Percentiles rank a stretch among this genome's conserved stretches.
Conservation (phyloP, 169 alveolate species). For the Theileria sp. region DNA sequence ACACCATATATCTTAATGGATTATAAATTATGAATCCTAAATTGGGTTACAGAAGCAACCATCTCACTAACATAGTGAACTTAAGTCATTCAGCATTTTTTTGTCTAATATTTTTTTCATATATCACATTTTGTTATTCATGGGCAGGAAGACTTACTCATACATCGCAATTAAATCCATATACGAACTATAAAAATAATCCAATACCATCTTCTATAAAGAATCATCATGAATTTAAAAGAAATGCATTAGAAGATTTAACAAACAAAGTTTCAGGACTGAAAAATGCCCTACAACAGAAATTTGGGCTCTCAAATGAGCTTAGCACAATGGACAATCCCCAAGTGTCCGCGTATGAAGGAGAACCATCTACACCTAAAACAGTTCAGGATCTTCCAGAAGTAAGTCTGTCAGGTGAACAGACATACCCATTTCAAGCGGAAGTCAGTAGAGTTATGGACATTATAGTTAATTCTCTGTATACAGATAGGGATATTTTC, state of each 20-base stretch:
- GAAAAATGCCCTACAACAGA: constrained; percentile 54
- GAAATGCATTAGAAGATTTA: not conserved
- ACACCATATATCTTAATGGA: not conserved
- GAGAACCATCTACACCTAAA: constrained; percentile 5
- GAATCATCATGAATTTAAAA: constrained; percentile 16
- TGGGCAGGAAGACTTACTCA: constrained; percentile 24
- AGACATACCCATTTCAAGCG: constrained; percentile 92
- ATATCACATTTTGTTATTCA: not conserved
- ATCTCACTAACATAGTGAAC: not conserved
- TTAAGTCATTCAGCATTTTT: not conserved
- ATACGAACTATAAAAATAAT: constrained; percentile 8
- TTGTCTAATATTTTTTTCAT: not conserved
- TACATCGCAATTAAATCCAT: constrained; percentile 29
- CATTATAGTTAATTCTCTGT: constrained; percentile 96
- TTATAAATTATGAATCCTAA: constrained; percentile 15
- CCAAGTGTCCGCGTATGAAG: constrained; percentile 29
- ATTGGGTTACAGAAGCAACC: not conserved
- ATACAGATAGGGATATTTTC: constrained; percentile 97
- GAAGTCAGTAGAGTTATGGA: constrained; percentile 98
- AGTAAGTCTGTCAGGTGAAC: constrained; percentile 61
- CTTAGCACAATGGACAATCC: constrained; percentile 41
- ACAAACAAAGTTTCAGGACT: constrained; percentile 23
- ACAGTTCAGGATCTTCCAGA: not conserved
- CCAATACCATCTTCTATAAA: constrained; percentile 5
- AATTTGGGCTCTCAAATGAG: constrained; percentile 50